phyloP scores from a whole-genome alignment of 768 basidiomycete genomes.

The Amanita phalloides region DNA sequence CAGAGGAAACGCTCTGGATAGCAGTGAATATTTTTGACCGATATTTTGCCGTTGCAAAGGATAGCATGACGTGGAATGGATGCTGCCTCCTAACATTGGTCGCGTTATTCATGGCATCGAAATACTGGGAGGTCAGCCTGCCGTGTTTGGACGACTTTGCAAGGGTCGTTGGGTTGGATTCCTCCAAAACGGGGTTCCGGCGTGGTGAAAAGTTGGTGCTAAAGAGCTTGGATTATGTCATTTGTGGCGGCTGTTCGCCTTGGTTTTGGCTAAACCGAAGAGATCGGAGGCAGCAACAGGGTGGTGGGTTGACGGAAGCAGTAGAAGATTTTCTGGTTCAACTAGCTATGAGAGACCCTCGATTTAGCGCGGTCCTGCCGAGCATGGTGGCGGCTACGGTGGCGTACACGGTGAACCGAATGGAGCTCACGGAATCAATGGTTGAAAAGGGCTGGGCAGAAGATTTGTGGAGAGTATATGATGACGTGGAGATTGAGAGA shows the following conservation, averaged over 20 bases:
- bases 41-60: background rate
- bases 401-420: background rate
- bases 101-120: background rate
- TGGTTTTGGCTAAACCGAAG: slow-evolving; percentile 2
- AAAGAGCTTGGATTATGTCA: background rate
- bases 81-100: background rate
- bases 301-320: background rate
- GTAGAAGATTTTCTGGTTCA: slow-evolving; percentile 4
- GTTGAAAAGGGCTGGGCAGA: background rate
- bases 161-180: background rate
- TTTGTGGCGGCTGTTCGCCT: slow-evolving; percentile 3
- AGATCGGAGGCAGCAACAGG: background rate
- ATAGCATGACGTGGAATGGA: background rate
- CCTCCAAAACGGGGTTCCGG: background rate
- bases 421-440: background rate
- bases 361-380: background rate
- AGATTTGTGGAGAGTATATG: background rate
- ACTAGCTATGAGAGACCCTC: background rate
- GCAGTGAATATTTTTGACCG: slow-evolving; percentile 1
- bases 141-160: background rate
- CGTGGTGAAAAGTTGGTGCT: background rate
- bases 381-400: background rate
- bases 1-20: background rate
- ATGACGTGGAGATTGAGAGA: background rate
- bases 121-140: background rate